Conservation (phyloP, 2,329 filamentous ascomycete species). For the Penicillium glabrum region DNA sequence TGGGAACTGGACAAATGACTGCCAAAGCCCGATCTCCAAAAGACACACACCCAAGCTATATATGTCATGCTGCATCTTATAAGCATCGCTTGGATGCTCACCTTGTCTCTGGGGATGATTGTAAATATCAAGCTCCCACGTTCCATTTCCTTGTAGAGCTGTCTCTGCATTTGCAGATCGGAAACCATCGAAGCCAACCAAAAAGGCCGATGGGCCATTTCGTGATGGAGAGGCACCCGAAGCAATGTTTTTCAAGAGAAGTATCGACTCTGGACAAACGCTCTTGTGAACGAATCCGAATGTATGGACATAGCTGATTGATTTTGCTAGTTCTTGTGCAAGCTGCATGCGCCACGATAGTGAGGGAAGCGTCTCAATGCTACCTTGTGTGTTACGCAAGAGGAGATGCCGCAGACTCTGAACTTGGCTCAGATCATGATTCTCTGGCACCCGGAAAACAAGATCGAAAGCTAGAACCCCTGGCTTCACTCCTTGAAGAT, state of each 20-base stretch:
- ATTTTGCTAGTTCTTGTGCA: neutral
- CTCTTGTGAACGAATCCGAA: neutral
- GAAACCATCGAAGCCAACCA: neutral
- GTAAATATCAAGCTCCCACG: neutral
- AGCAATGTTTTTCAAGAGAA: neutral
- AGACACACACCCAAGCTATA: neutral
- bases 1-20: neutral
- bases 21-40: neutral
- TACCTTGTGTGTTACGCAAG: no score
- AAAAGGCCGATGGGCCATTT: neutral
- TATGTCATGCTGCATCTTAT: neutral
- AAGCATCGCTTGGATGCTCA: neutral
- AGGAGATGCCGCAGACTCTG: neutral
- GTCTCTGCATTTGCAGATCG: neutral
- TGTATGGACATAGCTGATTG: neutral
- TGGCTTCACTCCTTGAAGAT: no score
- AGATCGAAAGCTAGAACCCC: neutral
- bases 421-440: no score
- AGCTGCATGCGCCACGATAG: neutral
- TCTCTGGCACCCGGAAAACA: neutral
- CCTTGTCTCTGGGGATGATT: neutral
- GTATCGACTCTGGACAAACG: neutral
- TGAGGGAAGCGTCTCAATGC: neutral
- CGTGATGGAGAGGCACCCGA: neutral
- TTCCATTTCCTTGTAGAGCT: neutral